Evolutionary conservation across 2,329 filamentous ascomycete genomes (phyloP), one percentile per base, ranked within the genome.

Genomic region (Raffaelea albimanens): DNA sequence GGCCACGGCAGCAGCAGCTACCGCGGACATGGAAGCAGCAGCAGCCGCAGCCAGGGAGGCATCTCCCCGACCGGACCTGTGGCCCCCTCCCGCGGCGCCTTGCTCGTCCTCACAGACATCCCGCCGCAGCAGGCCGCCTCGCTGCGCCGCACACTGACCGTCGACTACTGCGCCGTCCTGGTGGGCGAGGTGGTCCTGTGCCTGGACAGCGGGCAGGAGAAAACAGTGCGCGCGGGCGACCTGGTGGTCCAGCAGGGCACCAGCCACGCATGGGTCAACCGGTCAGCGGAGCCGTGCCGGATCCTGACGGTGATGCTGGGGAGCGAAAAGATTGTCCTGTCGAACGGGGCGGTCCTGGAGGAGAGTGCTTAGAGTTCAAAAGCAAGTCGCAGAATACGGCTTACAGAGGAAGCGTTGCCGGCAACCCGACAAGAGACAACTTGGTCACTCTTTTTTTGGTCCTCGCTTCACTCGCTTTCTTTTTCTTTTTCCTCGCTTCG

Each of bases 181-280:
- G 57, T 60, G 8, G 68, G 69, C 2, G 59, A 62, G 47, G 61
- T 71, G 5, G 63, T 66, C 4, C 52, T 69, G n/a, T 54, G 49
- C 5, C 59, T 72, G 1, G 69, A 71, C 49, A 56, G 59, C 3
- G 67, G 68, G 5, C 66, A 65, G 43, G 66, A 67, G 56, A 67
- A 58, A 50, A 59, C 56, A 4, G 22, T 70, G 2, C 50, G 50
- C 23, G 53, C 56, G 2, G 67, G 67, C 11, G 67, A 72, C 40
- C 53, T 64, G n/a, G 56, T 69, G 31, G 58, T 71, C 0, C 64
- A 70, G 55, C 58, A 65, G 38, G 70, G 70, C 0, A 62, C 60
- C 9, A 70, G 66, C 47, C 71, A 75, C 55, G 56, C 58, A 11
- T 75, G 70, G 68, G 55, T 61, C 16, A 72, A 73, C 49, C 58